Evolutionary conservation across 179 eudicot species (phyloP).

Genomic region (Monotropa hypopitys): DNA sequence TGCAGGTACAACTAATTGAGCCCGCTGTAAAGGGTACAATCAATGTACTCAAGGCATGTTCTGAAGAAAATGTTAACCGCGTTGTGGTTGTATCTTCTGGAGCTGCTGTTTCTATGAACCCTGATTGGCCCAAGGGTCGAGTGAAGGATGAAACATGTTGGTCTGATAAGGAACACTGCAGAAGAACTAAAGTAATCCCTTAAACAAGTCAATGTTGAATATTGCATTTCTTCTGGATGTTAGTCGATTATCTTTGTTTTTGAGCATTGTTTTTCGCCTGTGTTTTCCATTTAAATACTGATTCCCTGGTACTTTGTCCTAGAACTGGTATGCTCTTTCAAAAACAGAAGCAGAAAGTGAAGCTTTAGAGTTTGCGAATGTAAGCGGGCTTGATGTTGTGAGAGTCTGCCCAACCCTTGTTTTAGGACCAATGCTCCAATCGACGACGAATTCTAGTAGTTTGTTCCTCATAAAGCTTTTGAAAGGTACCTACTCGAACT

Average conservation of each 20-base stretch:
- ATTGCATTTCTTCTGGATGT: background rate
- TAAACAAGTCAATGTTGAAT: background rate
- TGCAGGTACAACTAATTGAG: constrained; percentile 62
- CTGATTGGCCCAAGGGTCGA: constrained; percentile 53
- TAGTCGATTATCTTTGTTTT: too few relatives aligned
- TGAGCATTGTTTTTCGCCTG: background rate
- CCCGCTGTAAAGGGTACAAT: constrained; percentile 78
- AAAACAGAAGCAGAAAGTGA: constrained; percentile 67
- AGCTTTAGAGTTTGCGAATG: constrained; percentile 56
- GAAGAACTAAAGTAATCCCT: constrained; percentile 30
- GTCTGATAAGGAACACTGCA: constrained; percentile 77
- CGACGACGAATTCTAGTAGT: constrained; percentile 55
- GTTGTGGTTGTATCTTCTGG: constrained; percentile 57
- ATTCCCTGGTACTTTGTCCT: constrained; percentile 4
- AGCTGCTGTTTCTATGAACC: constrained; percentile 51
- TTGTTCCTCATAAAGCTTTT: constrained; percentile 50
- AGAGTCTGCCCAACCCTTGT: constrained; percentile 59
- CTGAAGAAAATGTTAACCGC: constrained; percentile 51
- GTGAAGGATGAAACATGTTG: constrained; percentile 74
- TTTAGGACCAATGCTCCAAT: constrained; percentile 64
- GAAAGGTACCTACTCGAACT: constrained; percentile 36
- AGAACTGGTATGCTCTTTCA: constrained; percentile 78
- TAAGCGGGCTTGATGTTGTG: constrained; percentile 50
- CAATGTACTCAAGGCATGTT: constrained; percentile 70
- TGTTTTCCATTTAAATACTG: background rate